phyloP scores from a whole-genome alignment of 2,329 filamentous ascomycete genomes.

The Fusarium burgessii region DNA sequence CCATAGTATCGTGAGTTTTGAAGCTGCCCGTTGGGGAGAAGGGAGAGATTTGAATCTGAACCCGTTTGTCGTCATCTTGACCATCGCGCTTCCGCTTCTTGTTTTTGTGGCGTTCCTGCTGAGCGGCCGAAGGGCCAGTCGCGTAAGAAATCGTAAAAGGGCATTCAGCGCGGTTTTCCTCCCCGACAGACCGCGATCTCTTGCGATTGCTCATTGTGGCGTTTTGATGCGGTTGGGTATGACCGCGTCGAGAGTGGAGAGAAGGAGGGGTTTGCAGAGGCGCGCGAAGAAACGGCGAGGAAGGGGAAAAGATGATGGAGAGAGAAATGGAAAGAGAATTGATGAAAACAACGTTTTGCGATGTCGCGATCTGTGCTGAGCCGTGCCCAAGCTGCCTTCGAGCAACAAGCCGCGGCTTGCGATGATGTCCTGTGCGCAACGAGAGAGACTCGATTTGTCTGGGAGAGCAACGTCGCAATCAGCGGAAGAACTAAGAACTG shows the following conservation, averaged over 20 bases:
- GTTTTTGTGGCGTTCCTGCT: slow-evolving; percentile 54
- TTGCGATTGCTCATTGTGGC: slow-evolving; percentile 58
- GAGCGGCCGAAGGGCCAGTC: slow-evolving; percentile 47
- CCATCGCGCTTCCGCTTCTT: slow-evolving; percentile 63
- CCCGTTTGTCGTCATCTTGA: slow-evolving; percentile 59
- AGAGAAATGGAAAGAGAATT: slow-evolving; percentile 6
- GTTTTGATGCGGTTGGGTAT: slow-evolving; percentile 38
- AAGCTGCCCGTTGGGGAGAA: slow-evolving; percentile 67
- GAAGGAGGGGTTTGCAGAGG: slow-evolving; percentile 46
- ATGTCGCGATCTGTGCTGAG: slow-evolving; percentile 42
- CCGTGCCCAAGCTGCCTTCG: slow-evolving; percentile 46
- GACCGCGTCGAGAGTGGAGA: slow-evolving; percentile 44
- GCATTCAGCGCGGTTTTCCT: slow-evolving; percentile 68
- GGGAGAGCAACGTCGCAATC: slow-evolving; percentile 47
- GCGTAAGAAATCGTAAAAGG: slow-evolving; percentile 60
- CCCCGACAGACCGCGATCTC: slow-evolving; percentile 61
- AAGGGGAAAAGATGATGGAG: background rate
- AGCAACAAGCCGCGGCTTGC: slow-evolving; percentile 48
- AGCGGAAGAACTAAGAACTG: slow-evolving; percentile 40
- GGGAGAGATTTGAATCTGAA: slow-evolving; percentile 64
- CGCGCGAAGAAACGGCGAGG: slow-evolving; percentile 23
- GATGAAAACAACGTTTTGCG: slow-evolving; percentile 1
- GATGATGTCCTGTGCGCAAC: slow-evolving; percentile 49
- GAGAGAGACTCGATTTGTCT: slow-evolving; percentile 43
- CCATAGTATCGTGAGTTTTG: slow-evolving; percentile 65